phyloP scores from a whole-genome alignment of 2,329 filamentous ascomycete species.

The Fusarium subtropicale region DNA sequence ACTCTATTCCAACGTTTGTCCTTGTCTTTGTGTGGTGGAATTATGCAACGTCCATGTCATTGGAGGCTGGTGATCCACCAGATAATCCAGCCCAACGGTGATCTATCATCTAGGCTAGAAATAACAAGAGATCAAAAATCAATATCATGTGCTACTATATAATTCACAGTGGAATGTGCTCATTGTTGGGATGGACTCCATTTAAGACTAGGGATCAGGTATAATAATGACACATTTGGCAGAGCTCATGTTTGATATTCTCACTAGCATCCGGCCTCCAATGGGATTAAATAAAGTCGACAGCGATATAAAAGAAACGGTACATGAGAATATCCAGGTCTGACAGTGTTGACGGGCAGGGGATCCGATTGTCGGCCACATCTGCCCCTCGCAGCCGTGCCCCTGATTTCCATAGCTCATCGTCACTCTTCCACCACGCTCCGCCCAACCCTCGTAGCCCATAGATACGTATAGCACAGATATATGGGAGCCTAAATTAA shows the following conservation, averaged over 20 bases:
- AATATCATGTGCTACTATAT: accelerated
- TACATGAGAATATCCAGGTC: not conserved
- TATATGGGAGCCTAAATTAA: accelerated
- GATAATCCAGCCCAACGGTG: not conserved
- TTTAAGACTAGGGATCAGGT: no score
- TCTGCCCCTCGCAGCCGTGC: not conserved
- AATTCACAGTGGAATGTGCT: not conserved
- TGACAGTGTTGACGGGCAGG: not conserved
- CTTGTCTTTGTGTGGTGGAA: not conserved
- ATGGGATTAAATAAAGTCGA: not conserved
- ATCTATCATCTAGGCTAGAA: not conserved
- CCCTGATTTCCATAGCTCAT: not conserved
- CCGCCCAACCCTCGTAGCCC: not conserved
- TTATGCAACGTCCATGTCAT: not conserved
- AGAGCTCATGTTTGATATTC: not conserved
- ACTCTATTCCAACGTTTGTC: conserved; percentile 16
- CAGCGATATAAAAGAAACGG: not conserved
- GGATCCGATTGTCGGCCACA: not conserved
- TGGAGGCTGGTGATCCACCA: not conserved
- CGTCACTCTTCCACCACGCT: conserved; percentile 18
- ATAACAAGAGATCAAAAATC: not conserved
- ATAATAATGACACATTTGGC: not conserved
- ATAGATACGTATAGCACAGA: not conserved
- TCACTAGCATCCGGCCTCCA: not conserved
- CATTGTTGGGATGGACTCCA: not conserved